These are phyloP conservation scores for Aphanoascus verrucosus DNA, from an alignment of 2,329 filamentous ascomycete species.

Conservation along the genomic window DNA sequence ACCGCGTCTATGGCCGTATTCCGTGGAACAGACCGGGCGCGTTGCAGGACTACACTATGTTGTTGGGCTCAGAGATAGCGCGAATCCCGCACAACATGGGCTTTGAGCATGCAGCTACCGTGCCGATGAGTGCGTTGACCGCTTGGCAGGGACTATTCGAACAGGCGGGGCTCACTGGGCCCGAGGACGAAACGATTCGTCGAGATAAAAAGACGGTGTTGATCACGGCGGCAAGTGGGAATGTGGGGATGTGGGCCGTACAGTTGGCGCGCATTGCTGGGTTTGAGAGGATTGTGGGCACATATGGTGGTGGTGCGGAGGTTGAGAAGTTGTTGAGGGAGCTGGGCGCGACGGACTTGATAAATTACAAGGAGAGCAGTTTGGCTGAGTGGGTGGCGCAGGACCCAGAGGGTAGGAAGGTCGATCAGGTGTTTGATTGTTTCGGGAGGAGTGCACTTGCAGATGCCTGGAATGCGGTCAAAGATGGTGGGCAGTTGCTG, in stretches of 20 bases:
- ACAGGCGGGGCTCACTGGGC: slow-evolving; percentile 21
- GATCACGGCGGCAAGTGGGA: slow-evolving; percentile 37
- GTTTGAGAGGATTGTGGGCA: slow-evolving; percentile 30
- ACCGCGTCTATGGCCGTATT: slow-evolving; percentile 32
- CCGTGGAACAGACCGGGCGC: slow-evolving; percentile 29
- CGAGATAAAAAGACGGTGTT: slow-evolving; percentile 30
- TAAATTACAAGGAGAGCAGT: slow-evolving; percentile 30
- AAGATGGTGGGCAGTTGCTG: slow-evolving; percentile 20
- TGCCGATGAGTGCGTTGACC: slow-evolving; percentile 31
- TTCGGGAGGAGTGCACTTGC: slow-evolving; percentile 30
- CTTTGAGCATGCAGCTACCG: slow-evolving; percentile 29
- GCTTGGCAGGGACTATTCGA: slow-evolving; percentile 39
- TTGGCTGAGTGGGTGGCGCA: slow-evolving; percentile 25
- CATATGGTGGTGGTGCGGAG: slow-evolving; percentile 30
- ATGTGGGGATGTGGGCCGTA: slow-evolving; percentile 37
- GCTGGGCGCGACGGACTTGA: slow-evolving; percentile 33
- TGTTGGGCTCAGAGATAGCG: slow-evolving; percentile 29
- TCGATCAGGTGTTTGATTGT: slow-evolving; percentile 39
- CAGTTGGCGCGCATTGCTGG: slow-evolving; percentile 25
- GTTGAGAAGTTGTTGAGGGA: slow-evolving; percentile 27
- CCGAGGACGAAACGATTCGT: slow-evolving; percentile 8
- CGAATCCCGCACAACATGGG: slow-evolving; percentile 27
- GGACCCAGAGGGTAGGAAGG: slow-evolving; percentile 20
- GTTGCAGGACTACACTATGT: slow-evolving; percentile 31
- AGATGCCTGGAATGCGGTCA: slow-evolving; percentile 37